Base-by-base conservation (phyloP, 1,284 basidiomycete species). In the Cryptococcus sp. region DNA sequence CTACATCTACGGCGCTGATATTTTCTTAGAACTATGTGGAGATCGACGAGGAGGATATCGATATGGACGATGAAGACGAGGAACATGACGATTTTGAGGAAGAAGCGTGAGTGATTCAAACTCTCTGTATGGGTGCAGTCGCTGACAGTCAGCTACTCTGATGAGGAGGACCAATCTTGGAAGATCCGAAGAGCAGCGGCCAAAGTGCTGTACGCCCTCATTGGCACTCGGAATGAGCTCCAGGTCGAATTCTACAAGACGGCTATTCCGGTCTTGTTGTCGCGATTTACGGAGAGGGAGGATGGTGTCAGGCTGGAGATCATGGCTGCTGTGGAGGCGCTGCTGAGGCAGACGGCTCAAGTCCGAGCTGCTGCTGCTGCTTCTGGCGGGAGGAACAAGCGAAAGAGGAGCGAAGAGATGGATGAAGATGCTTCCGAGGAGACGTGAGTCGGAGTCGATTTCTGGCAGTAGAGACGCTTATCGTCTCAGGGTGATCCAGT, bases 161-260 rank as follows among this genome's bases (percentile, higher is more conserved):
- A 99, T 62, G 94, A 98, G 58, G 95, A 98, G 66, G 95, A 98
- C 67, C 86, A 89, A n/a, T 97, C 93, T 0, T 98, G 97, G 82
- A 97, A 97, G 74, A 91, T 97, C 53, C 84, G 95, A 52, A 82
- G 94, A 45, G 86, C 89, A 4, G 85, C 95, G 4, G 91, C 91
- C 22, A 97, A 97, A 68, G 77, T 97, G 2, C 78, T 98, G 12
- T 77, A 83, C 12, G 86, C 87, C 1, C 78, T 95, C 42, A 85
- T 97, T 56, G 82, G 80, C 14, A 94, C 93, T 4, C 85, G 91
- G 11, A 85, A 90, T 1, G 94, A 95, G 65, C 77, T 93, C 2
- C 78, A 97, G 4, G 73, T 78, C 4, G 77, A 83, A 1, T 79
- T 95, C 44, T 94, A 89, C 75, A 83, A 83, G 65, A 81, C 82